Evolutionary conservation across 1,284 basidiomycete genomes (phyloP), one percentile per base, ranked within the genome.

Genomic region (Apiotrichum porosum): DNA sequence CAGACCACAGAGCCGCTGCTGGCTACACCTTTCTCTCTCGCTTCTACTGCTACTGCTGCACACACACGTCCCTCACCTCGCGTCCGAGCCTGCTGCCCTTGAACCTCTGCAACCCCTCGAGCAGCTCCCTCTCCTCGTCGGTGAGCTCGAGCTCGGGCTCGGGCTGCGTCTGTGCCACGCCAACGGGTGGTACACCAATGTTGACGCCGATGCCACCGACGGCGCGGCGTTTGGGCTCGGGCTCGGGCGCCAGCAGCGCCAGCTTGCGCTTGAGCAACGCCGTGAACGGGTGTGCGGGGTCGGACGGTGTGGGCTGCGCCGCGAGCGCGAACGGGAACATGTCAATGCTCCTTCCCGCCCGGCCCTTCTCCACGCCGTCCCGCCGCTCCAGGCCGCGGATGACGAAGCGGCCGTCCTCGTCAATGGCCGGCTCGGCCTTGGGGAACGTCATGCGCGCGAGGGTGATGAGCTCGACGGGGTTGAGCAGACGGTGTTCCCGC

Each of bases 401-500:
- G 3, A 69, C 54, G 47, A 69, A 69, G 26, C 61, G 57, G 1
- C 69, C 69, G 6, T 56, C 35, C 6, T 57, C 56, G 38, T 68
- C 67, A 15, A 69, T 55, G 0, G 53, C 54, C 9, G 67, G 62
- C 44, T 66, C 62, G 32, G 58, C 58, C 30, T 63, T 59, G 1
- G 66, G 66, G 42, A 71, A 71, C 15, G 68, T 65, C 65, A 71
- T 69, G n/a, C 60, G 45, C 8, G 63, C 50, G 12, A 71, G 54
- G 10, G 55, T 56, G 40, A 71, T 69, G 18, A 71, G 56, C 44
- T 71, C 68, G 33, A 68, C 54, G 8, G 68, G 68, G 33, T 65
- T 69, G 32, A 71, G 52, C 13, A 71, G 52, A 14, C 68, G 53
- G 28, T 62, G 49, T 19, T 60, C 52, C 12, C 38, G 44, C 22